These are phyloP conservation scores for Lumnitzera racemosa DNA, from an alignment of 345 rosid genomes.

Conservation along the genomic window DNA sequence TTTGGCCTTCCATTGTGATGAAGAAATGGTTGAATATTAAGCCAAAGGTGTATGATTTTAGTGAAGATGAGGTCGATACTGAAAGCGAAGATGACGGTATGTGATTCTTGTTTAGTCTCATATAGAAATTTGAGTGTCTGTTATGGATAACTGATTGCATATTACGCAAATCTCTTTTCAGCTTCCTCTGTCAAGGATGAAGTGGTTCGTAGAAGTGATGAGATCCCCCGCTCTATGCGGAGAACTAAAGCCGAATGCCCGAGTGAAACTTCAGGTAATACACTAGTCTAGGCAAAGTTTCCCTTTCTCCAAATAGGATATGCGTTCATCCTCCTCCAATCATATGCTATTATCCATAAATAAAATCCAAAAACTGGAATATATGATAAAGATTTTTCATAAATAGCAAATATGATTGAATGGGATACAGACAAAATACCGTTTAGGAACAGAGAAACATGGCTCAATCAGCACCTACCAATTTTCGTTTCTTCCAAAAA, in stretches of 20 bases:
- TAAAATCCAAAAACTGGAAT: too few relatives aligned
- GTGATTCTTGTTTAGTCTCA: neutral
- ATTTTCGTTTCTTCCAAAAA: too few relatives aligned
- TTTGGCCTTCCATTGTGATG: constrained; percentile 94
- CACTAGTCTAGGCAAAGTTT: neutral
- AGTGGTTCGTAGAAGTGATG: constrained; percentile 16
- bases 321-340: too few relatives aligned
- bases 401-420: too few relatives aligned
- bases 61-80: constrained; percentile 89
- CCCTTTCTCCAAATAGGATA: too few relatives aligned
- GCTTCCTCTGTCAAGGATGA: constrained; percentile 49
- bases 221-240: constrained; percentile 11
- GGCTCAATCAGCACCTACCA: too few relatives aligned
- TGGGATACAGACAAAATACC: too few relatives aligned
- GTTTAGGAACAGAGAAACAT: too few relatives aligned
- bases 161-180: constrained; percentile 17
- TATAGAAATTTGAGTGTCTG: neutral
- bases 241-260: constrained; percentile 24
- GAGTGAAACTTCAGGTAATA: constrained; percentile 50
- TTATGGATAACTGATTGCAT: constrained; percentile 4
- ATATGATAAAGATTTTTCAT: too few relatives aligned
- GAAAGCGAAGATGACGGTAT: constrained; percentile 96
- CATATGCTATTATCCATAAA: too few relatives aligned
- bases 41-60: constrained; percentile 76
- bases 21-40: constrained; percentile 94